Conservation (phyloP, 371 early-diverging fungal species). For the Haplosporangium sp. region DNA sequence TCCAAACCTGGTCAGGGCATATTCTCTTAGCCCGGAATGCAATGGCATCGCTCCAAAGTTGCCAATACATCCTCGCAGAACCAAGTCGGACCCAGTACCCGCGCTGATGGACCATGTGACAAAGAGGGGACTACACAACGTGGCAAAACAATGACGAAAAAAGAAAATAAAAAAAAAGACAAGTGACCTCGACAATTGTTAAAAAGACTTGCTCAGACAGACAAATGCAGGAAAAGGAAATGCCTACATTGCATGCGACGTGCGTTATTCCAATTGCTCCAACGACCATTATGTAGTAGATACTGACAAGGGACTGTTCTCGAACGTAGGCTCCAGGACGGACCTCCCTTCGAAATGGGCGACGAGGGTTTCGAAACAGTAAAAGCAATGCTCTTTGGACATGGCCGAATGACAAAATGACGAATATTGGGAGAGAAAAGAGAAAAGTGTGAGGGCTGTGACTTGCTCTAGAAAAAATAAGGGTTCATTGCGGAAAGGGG, state of each 20-base stretch:
- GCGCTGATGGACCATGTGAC: conserved; percentile 47
- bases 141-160: background rate
- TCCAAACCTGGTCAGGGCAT: conserved; percentile 84
- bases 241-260: too few relatives aligned
- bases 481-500: too few relatives aligned
- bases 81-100: conserved; percentile 48
- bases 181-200: background rate
- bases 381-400: conserved; percentile 47
- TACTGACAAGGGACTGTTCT: conserved; percentile 27
- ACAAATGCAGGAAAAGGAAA: too few relatives aligned
- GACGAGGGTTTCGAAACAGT: conserved; percentile 46
- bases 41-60: conserved; percentile 84
- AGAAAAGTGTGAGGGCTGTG: background rate
- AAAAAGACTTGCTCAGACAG: background rate
- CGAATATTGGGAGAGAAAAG: background rate
- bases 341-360: conserved; percentile 30
- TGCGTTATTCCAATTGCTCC: too few relatives aligned
- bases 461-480: too few relatives aligned
- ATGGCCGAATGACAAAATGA: conserved; percentile 2
- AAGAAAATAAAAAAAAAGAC: background rate
- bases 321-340: conserved; percentile 25
- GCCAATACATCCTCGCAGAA: conserved; percentile 94
- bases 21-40: conserved; percentile 78
- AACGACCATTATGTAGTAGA: background rate
- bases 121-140: conserved; percentile 31